Conservation (phyloP, 129 eudicot genomes). For the Flaveria bidentis region DNA sequence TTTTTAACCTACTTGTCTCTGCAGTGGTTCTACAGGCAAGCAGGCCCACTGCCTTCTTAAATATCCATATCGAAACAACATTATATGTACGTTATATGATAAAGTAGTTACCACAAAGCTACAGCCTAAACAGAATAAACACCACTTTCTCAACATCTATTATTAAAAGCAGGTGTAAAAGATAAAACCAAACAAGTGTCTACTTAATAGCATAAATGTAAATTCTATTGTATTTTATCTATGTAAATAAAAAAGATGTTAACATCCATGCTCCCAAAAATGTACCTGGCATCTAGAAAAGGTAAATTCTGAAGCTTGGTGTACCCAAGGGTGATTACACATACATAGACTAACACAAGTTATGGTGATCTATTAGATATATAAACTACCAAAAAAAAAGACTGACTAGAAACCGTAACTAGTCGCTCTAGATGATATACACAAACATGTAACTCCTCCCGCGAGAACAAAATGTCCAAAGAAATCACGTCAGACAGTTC, state of each 20-base stretch:
- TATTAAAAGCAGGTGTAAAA: too few species aligned
- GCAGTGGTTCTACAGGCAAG: too few species aligned
- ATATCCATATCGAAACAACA: too few species aligned
- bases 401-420: background rate
- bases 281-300: background rate
- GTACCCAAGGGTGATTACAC: background rate
- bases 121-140: too few species aligned
- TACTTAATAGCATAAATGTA: background rate
- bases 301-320: slow-evolving; percentile 11
- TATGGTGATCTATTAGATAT: background rate
- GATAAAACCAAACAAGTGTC: background rate
- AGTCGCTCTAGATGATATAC: too few species aligned
- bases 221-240: background rate
- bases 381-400: too few species aligned
- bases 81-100: too few species aligned
- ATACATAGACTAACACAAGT: background rate
- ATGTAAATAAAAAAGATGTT: too few species aligned
- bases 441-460: background rate
- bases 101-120: too few species aligned
- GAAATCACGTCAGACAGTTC: too few species aligned
- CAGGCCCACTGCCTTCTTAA: too few species aligned
- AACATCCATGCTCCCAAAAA: background rate
- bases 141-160: background rate
- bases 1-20: background rate
- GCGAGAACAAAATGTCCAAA: too few species aligned